These are phyloP conservation scores for Polyporus tsugae DNA, from an alignment of 1,284 basidiomycete species.

Conservation along the genomic window DNA sequence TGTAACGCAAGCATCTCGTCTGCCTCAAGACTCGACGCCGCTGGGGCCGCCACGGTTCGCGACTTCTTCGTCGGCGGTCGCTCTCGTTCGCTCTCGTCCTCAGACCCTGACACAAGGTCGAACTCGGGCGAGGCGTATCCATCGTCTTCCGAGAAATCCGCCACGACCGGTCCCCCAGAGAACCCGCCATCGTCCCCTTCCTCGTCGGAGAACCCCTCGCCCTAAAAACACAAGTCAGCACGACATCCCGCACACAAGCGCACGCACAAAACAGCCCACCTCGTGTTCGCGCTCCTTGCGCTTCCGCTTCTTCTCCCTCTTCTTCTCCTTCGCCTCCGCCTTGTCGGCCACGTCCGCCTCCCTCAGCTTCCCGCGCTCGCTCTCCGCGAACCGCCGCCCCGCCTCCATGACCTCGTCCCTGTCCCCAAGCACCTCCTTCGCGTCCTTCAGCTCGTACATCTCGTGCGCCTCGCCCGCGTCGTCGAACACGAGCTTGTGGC, in stretches of 20 bases:
- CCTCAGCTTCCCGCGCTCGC: slow-evolving; percentile 76
- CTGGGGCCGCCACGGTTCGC: slow-evolving; percentile 16
- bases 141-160: slow-evolving; percentile 58
- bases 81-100: slow-evolving; percentile 45
- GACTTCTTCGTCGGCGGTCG: slow-evolving; percentile 48
- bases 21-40: slow-evolving; percentile 33
- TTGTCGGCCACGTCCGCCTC: slow-evolving; percentile 81
- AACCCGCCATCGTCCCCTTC: slow-evolving; percentile 35
- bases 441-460: slow-evolving; percentile 82
- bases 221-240: slow-evolving; percentile 10
- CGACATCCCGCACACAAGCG: neutral
- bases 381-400: slow-evolving; percentile 74
- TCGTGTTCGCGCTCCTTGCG: slow-evolving; percentile 87
- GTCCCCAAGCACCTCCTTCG: slow-evolving; percentile 70
- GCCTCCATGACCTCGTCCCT: slow-evolving; percentile 72
- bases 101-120: slow-evolving; percentile 61
- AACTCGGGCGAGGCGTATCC: slow-evolving; percentile 81
- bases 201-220: slow-evolving; percentile 33
- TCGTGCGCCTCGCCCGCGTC: slow-evolving; percentile 84
- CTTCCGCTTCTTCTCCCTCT: slow-evolving; percentile 84
- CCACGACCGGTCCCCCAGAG: slow-evolving; percentile 40
- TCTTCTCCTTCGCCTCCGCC: slow-evolving; percentile 87
- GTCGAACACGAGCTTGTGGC: slow-evolving; percentile 85
- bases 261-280: slow-evolving; percentile 47
- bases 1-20: slow-evolving; percentile 41